These are phyloP conservation scores for Letharia columbiana DNA, from an alignment of 495 filamentous ascomycete species.

Conservation along the genomic window DNA sequence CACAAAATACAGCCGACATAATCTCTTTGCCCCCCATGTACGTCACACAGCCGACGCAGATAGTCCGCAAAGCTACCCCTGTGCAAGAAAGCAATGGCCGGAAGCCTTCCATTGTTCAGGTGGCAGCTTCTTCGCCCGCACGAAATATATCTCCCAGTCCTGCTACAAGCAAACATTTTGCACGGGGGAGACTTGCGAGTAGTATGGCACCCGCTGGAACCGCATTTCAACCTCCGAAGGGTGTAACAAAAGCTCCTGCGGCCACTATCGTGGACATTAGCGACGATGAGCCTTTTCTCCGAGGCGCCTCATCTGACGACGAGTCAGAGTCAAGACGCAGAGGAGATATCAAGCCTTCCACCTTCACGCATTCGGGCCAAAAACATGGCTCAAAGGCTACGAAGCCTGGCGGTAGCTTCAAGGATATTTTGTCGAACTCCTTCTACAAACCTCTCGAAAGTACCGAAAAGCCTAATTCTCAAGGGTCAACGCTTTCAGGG, in stretches of 20 bases:
- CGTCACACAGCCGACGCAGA: slow-evolving; percentile 65
- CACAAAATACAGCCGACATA: slow-evolving; percentile 28
- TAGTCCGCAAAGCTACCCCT: slow-evolving; percentile 39
- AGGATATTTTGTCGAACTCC: slow-evolving; percentile 40
- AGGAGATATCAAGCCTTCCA: slow-evolving; percentile 64
- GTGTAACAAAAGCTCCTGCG: slow-evolving; percentile 22
- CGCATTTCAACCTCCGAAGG: slow-evolving; percentile 50
- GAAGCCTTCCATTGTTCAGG: slow-evolving; percentile 56
- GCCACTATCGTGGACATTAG: slow-evolving; percentile 37
- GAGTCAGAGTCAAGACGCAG: slow-evolving; percentile 39
- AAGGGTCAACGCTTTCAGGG: slow-evolving; percentile 15
- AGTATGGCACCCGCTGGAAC: slow-evolving; percentile 75
- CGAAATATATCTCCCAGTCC: slow-evolving; percentile 40
- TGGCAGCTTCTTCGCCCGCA: slow-evolving; percentile 73
- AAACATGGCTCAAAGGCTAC: slow-evolving; percentile 35
- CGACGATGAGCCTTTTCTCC: slow-evolving; percentile 51
- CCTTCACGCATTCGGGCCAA: slow-evolving; percentile 39
- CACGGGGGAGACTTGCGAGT: slow-evolving; percentile 41
- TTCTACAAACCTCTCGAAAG: slow-evolving; percentile 37
- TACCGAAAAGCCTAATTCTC: background rate
- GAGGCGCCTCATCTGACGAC: slow-evolving; percentile 50
- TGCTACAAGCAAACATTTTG: slow-evolving; percentile 28
- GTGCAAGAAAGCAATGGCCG: slow-evolving; percentile 21
- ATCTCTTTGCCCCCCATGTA: slow-evolving; percentile 32
- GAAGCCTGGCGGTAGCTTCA: slow-evolving; percentile 35